Evolutionary conservation across 352 stramenopile species (phyloP), one percentile per base, ranked within the genome.

Genomic region (Phytophthora niederhauseri): DNA sequence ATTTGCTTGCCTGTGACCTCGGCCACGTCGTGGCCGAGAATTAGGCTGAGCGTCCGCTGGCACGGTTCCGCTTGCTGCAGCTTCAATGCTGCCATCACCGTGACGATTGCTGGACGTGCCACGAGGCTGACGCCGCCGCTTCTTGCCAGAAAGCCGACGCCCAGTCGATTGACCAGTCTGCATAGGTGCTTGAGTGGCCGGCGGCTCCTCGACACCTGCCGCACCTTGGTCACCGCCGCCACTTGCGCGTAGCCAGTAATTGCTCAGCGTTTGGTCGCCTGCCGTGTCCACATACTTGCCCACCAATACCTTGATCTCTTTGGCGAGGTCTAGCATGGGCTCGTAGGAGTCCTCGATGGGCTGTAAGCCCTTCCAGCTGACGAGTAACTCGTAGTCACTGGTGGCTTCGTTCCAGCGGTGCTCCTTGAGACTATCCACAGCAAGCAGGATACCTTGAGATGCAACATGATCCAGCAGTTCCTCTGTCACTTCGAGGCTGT

Each of bases 381-480:
- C 34, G 34, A 41, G 34, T 41, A 41, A 9, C 11, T 46, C 57
- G 22, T 55, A 56, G 12, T 64, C 43, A 3, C 46, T 48, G 28
- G 17, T 48, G 12, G 24, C 6, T 11, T 28, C 6, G 19, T 30
- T 55, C 41, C 57, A 63, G 6, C 9, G 43, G 30, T 63, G 57
- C 15, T 34, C 17, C n/a, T 51, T 41, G 5, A 63, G 30, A 6
- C 30, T 7, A 26, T 30, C 9, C 2, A 63, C 22, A 3, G 46
- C 46, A 11, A 63, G n/a, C 28, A 63, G 12, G 15, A 55, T 63
- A 5, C 56, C 56, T 15, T 63, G 56, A 11, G 43, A 43, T 6
- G 56, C 26, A 14, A 63, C 57, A 36, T 63, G 57, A 12, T 63
- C 17, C 11, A 63, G 5, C 1, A 63, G 15, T 31, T 55, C 57